Evolutionary conservation across 345 rosid genomes (phyloP).

Genomic region (Pistacia integerrima): DNA sequence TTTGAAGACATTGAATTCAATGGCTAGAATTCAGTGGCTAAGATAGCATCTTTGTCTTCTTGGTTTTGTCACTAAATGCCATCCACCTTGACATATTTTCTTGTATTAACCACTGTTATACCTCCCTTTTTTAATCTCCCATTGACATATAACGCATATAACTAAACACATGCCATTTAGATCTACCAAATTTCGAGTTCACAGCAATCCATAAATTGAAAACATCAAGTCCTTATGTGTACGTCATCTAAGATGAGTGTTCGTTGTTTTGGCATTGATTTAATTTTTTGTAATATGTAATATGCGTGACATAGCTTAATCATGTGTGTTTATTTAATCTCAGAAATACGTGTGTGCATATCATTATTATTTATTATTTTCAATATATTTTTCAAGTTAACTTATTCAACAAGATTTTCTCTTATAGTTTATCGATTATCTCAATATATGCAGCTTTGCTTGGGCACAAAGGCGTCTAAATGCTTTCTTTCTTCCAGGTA

Average conservation of each 20-base stretch:
- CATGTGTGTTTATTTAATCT: neutral
- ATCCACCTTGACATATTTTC: neutral
- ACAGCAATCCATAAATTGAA: no score
- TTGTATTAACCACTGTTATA: neutral
- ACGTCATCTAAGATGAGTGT: no score
- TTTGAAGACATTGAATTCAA: neutral
- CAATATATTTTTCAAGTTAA: no score
- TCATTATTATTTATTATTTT: no score
- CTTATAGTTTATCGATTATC: neutral
- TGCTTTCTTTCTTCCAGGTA: conserved; percentile 50
- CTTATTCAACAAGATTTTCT: neutral
- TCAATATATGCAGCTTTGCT: conserved; percentile 43
- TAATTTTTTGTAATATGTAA: neutral
- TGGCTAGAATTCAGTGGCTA: neutral
- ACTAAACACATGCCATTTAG: no score
- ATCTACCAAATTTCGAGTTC: no score
- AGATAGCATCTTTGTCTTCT: neutral
- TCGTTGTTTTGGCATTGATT: no score
- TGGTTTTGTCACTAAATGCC: neutral
- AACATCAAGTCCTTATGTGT: no score
- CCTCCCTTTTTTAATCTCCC: neutral
- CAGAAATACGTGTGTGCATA: no score
- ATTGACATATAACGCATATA: neutral
- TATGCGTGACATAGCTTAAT: neutral
- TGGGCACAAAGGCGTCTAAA: conserved; percentile 51